Evolutionary conservation across 148 eudicot species (phyloP).

Genomic region (Rhododendron vialii): DNA sequence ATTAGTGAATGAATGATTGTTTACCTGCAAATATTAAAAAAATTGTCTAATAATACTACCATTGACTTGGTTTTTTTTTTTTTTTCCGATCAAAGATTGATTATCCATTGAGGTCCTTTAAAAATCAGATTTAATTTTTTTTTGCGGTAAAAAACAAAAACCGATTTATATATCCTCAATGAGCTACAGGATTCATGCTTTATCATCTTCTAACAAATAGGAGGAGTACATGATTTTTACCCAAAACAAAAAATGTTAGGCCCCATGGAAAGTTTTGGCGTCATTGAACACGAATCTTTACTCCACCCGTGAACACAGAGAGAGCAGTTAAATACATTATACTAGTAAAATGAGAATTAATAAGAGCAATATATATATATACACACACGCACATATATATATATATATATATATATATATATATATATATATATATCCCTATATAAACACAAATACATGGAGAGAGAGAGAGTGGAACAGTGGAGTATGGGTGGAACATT

Average conservation of each 20-base stretch:
- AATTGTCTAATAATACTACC: not conserved
- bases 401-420: too few relatives aligned
- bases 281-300: not conserved
- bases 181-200: not conserved
- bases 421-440: too few relatives aligned
- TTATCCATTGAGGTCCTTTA: not conserved
- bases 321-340: not conserved
- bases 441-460: not conserved
- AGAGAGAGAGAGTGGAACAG: not conserved
- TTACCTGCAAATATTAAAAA: not conserved
- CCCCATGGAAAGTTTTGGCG: not conserved
- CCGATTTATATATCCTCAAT: not conserved
- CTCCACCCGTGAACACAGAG: not conserved
- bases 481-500: slow-evolving; percentile 1
- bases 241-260: not conserved
- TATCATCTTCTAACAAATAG: not conserved
- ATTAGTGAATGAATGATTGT: not conserved
- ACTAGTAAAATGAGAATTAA: not conserved
- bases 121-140: not conserved
- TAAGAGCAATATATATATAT: too few relatives aligned
- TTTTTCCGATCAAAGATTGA: not conserved
- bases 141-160: too few relatives aligned
- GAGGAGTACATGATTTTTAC: not conserved
- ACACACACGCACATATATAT: too few relatives aligned
- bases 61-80: not conserved